Evolutionary conservation across 2,329 filamentous ascomycete species (phyloP).

Genomic region (Ophiostoma sp.): DNA sequence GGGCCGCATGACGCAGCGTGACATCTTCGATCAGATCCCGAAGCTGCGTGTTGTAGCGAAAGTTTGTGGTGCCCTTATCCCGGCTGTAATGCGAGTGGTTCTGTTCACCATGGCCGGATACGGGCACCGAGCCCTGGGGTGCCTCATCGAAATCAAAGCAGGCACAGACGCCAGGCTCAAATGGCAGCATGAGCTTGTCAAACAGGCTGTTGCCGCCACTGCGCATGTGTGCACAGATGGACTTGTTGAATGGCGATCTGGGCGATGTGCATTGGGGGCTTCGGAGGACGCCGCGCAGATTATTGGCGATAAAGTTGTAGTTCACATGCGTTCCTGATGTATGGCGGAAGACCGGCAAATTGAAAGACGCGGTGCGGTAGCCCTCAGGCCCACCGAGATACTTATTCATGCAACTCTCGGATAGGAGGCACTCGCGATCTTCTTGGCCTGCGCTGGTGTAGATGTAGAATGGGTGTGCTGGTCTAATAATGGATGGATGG

Average conservation of each 20-base stretch:
- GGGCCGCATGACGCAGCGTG: neutral
- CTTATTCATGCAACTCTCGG: neutral
- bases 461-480: neutral
- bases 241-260: neutral
- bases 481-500: neutral
- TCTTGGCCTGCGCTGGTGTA: no score
- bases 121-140: neutral
- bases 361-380: neutral
- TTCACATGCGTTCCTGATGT: neutral
- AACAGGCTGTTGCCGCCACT: neutral
- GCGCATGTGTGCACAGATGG: conserved; percentile 1
- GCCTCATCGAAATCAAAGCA: conserved; percentile 6
- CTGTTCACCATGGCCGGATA: neutral
- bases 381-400: neutral
- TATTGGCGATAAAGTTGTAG: neutral
- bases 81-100: neutral
- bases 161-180: conserved; percentile 8
- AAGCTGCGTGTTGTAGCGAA: neutral
- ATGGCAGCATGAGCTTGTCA: conserved; percentile 10
- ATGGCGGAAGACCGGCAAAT: neutral
- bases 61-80: neutral
- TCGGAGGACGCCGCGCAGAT: neutral
- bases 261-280: neutral
- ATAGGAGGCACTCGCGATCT: neutral
- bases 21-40: neutral